Conservation (phyloP, 345 rosid genomes). For the Eucalyptus rudis region DNA sequence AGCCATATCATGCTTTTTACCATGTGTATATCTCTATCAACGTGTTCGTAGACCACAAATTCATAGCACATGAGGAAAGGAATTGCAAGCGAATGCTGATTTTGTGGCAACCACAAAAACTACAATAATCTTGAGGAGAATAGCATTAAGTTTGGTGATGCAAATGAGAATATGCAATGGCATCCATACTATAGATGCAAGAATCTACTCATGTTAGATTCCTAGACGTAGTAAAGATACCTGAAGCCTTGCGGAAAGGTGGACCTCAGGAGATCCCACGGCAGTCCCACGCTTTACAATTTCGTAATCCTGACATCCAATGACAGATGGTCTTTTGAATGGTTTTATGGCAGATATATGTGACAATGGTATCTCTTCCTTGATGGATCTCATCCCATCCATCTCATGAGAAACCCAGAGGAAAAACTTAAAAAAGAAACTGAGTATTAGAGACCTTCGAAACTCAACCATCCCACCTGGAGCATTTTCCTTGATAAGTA, state of each 20-base stretch:
- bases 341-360: constrained; percentile 65
- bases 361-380: constrained; percentile 34
- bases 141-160: neutral
- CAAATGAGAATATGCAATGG: neutral
- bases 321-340: constrained; percentile 34
- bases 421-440: constrained; percentile 95
- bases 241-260: constrained; percentile 82
- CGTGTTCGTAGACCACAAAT: neutral
- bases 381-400: constrained; percentile 14
- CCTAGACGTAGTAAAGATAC: constrained; percentile 3
- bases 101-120: neutral
- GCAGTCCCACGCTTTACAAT: constrained; percentile 61
- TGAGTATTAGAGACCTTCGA: constrained; percentile 62
- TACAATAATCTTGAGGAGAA: neutral
- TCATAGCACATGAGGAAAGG: neutral
- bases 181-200: neutral
- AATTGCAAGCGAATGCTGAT: neutral
- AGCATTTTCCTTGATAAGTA: constrained; percentile 58
- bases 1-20: neutral
- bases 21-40: neutral
- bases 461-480: constrained; percentile 99
- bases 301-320: constrained; percentile 78
- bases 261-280: constrained; percentile 75
- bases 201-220: neutral
- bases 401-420: constrained; percentile 66